These are phyloP conservation scores for Candida gigantensis DNA, from an alignment of 1,139 yeast genomes.

Conservation along the genomic window DNA sequence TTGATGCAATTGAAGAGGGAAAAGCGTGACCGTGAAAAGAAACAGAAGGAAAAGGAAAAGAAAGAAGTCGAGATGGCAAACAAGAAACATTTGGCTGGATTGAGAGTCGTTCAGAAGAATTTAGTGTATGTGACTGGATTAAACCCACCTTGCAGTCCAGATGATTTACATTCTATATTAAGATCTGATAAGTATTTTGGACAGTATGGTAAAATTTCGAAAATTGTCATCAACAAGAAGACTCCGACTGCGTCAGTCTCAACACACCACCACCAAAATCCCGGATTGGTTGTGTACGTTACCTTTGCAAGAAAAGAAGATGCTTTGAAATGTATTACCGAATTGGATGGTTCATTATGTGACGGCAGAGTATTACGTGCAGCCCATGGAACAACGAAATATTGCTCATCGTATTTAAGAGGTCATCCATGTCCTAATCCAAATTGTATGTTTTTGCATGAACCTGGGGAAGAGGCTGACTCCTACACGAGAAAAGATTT, in stretches of 20 bases:
- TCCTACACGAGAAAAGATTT: conserved; percentile 92
- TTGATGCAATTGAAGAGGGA: conserved; percentile 77
- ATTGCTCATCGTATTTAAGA: conserved; percentile 91
- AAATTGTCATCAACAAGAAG: conserved; percentile 88
- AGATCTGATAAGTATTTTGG: conserved; percentile 95
- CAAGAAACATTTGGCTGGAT: conserved; percentile 92
- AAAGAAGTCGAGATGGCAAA: conserved; percentile 87
- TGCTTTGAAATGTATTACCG: conserved; percentile 88
- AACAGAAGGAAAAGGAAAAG: conserved; percentile 87
- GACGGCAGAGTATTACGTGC: conserved; percentile 89
- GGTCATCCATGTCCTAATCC: conserved; percentile 98
- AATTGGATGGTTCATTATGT: conserved; percentile 90
- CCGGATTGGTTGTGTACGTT: conserved; percentile 94
- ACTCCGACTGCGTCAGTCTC: conserved; percentile 44
- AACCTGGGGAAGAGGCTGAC: conserved; percentile 99
- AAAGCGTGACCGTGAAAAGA: conserved; percentile 81
- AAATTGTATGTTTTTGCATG: conserved; percentile 97
- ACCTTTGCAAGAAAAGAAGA: conserved; percentile 93
- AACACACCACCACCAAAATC: conserved; percentile 49
- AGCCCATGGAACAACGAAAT: conserved; percentile 98
- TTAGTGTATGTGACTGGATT: conserved; percentile 95
- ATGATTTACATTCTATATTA: conserved; percentile 81
- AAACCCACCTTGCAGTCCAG: conserved; percentile 87
- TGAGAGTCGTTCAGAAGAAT: conserved; percentile 96
- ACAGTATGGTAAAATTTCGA: conserved; percentile 93